A percentile compares a stretch with the other conserved stretches of the same genome.
Evolutionary conservation across 768 basidiomycete genomes (phyloP).

Genomic region (Erythrobasidium yunnanense): DNA sequence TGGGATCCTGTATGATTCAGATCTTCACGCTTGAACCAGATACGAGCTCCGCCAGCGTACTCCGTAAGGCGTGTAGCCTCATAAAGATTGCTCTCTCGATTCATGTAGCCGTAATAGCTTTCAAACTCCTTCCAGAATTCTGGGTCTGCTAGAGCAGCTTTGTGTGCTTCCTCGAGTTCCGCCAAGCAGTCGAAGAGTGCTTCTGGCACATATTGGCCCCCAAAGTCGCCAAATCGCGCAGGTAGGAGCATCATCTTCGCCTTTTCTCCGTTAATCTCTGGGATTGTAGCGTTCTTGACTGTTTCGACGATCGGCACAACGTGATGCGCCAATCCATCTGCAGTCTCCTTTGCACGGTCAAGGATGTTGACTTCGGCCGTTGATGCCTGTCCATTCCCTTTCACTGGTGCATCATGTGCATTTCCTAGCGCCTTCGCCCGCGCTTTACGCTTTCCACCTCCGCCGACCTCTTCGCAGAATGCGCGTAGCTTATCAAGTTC

Average conservation of each 20-base stretch:
- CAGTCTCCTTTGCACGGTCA: conserved; percentile 26
- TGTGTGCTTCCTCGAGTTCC: conserved; percentile 82
- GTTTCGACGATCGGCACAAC: conserved; percentile 23
- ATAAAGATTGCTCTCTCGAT: conserved; percentile 83
- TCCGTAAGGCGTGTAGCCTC: conserved; percentile 81
- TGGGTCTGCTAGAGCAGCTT: conserved; percentile 72
- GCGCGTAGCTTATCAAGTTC: conserved; percentile 53
- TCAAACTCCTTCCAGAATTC: conserved; percentile 85
- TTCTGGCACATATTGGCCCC: conserved; percentile 95
- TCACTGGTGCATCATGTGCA: conserved; percentile 18
- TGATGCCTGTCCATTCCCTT: neutral
- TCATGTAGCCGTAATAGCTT: conserved; percentile 82
- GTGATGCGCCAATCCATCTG: conserved; percentile 23
- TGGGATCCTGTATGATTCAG: conserved; percentile 97
- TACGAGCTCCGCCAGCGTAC: conserved; percentile 80
- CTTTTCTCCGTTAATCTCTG: conserved; percentile 39
- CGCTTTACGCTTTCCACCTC: conserved; percentile 23
- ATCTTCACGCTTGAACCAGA: conserved; percentile 96
- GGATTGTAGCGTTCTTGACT: conserved; percentile 11
- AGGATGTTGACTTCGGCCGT: conserved; percentile 19
- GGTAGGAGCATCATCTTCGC: conserved; percentile 51
- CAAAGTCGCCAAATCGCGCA: conserved; percentile 82
- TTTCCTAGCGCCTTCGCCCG: conserved; percentile 16
- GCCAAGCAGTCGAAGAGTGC: conserved; percentile 81
- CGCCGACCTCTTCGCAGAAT: conserved; percentile 62